Percentiles rank a stretch among this genome's conserved stretches.
phyloP scores from a whole-genome alignment of 495 filamentous ascomycete genomes.

The Penicillium atrosanguineum region DNA sequence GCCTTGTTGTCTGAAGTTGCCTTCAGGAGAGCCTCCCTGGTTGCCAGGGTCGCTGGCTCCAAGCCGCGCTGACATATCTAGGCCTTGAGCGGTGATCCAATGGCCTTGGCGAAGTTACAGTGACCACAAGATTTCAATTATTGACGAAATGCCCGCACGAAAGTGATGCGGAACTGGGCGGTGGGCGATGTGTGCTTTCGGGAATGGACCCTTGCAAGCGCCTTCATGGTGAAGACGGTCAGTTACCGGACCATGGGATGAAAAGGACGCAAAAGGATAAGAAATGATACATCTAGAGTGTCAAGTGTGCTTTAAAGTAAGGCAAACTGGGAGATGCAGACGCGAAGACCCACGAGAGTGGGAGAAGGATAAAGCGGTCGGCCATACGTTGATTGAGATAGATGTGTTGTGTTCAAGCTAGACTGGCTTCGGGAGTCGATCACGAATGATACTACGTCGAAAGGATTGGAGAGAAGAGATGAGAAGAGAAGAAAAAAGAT shows the following conservation, averaged over 20 bases:
- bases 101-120: neutral
- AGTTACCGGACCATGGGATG: neutral
- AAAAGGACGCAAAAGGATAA: neutral
- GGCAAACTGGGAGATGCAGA: neutral
- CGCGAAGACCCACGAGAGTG: neutral
- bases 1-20: neutral
- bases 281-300: neutral
- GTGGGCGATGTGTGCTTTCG: neutral
- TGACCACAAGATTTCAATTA: neutral
- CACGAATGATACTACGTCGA: neutral
- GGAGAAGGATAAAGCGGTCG: slow-evolving; percentile 8
- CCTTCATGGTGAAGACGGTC: neutral
- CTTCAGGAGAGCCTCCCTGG: neutral
- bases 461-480: neutral
- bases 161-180: neutral
- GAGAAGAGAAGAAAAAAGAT: neutral
- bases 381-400: slow-evolving; percentile 8
- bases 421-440: too few species aligned
- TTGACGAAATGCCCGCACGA: neutral
- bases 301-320: neutral
- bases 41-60: neutral
- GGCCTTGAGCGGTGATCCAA: neutral
- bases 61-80: neutral
- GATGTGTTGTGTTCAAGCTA: neutral
- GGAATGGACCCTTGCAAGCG: neutral